Evolutionary conservation across 768 basidiomycete genomes (phyloP).

Genomic region (Psilocybe subaeruginosa): DNA sequence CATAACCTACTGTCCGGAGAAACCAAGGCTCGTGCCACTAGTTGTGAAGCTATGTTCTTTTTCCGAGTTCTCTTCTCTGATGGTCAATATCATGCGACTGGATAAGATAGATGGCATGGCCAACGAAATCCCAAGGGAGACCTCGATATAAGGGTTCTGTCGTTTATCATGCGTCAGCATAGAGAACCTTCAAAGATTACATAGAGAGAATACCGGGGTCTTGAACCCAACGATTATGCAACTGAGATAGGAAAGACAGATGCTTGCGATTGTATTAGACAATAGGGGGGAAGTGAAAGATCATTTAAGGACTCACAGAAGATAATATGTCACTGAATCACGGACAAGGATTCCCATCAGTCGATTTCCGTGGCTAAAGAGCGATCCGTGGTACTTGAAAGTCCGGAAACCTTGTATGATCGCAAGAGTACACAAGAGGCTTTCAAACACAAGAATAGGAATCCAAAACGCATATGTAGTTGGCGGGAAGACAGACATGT

Average conservation of each 20-base stretch:
- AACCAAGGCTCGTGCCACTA: neutral
- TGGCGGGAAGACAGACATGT: neutral
- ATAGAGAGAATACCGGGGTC: neutral
- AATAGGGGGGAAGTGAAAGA: neutral
- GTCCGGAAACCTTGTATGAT: neutral
- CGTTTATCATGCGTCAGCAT: neutral
- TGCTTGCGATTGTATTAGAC: neutral
- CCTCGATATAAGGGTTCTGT: constrained; percentile 3
- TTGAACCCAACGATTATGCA: neutral
- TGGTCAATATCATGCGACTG: neutral
- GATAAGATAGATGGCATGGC: neutral
- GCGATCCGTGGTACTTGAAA: neutral
- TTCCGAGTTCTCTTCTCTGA: neutral
- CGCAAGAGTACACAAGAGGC: neutral
- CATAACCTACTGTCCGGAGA: neutral
- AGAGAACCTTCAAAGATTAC: neutral
- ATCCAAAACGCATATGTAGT: constrained; percentile 5
- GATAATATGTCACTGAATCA: neutral
- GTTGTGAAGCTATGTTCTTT: neutral
- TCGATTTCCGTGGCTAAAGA: neutral
- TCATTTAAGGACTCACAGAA: neutral
- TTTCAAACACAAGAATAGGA: constrained; percentile 3
- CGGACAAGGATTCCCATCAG: constrained; percentile 1
- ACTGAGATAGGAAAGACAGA: neutral
- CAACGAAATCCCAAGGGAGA: neutral